A percentile compares a stretch with the other conserved stretches of the same genome.
Evolutionary conservation across 1,139 yeast species (phyloP).

Genomic region (Diutina ranongensis): DNA sequence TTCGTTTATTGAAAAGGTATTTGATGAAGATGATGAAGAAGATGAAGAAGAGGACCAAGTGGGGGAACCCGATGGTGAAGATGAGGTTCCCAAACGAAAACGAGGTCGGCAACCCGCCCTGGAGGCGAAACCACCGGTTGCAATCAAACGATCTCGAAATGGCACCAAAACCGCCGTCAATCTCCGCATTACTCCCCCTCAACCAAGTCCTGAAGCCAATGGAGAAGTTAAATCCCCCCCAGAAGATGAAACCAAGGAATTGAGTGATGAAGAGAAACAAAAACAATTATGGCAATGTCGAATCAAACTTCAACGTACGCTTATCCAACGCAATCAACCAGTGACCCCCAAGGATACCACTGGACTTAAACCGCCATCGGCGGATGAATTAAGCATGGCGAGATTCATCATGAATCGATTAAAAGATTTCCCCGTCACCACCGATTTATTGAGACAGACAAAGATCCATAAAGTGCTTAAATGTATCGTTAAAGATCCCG

Average conservation of each 20-base stretch:
- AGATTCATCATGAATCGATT: conserved; percentile 40
- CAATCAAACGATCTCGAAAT: not conserved
- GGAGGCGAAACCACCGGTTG: not conserved
- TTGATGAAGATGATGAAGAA: conserved; percentile 9
- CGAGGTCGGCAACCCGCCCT: conserved; percentile 6
- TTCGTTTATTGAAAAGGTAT: conserved; percentile 23
- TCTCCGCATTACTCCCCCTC: not conserved
- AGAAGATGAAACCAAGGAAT: conserved; percentile 7
- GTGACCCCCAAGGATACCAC: conserved; percentile 25
- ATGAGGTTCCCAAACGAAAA: conserved; percentile 10
- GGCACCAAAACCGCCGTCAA: not conserved
- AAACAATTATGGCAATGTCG: conserved; percentile 39
- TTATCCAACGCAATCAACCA: conserved; percentile 34
- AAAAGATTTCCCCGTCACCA: conserved; percentile 40
- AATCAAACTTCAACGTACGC: conserved; percentile 32
- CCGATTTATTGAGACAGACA: conserved; percentile 40
- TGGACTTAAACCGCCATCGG: conserved; percentile 29
- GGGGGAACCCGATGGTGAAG: conserved; percentile 20
- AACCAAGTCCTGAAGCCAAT: not conserved
- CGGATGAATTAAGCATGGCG: conserved; percentile 44
- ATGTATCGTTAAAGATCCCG: conserved; percentile 32
- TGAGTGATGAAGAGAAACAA: conserved; percentile 21
- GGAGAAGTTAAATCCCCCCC: not conserved
- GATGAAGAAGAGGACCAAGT: conserved; percentile 15
- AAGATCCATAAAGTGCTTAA: conserved; percentile 44